Conservation (phyloP, 116 monocot genomes). For the Phalaenopsis hybrid region DNA sequence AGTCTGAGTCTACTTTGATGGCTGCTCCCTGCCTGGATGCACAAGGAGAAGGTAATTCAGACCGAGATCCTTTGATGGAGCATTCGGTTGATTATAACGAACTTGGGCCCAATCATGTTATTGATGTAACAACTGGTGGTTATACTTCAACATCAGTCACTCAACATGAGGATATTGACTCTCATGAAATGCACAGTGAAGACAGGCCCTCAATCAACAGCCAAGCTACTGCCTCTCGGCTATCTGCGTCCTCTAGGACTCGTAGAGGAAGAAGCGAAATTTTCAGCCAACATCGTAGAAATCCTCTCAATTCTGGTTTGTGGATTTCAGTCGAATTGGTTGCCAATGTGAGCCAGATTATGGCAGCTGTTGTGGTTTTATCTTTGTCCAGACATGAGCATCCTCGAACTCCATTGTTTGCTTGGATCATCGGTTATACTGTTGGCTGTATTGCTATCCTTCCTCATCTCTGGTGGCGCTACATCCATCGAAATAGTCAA, state of each 20-base stretch:
- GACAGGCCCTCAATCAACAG: constrained; percentile 7
- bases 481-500: constrained; percentile 24
- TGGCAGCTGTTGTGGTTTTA: constrained; percentile 32
- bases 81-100: constrained; percentile 11
- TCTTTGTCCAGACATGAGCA: constrained; percentile 30
- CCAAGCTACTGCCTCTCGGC: constrained; percentile 15
- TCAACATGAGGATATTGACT: constrained; percentile 8
- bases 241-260: constrained; percentile 32
- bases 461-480: constrained; percentile 46
- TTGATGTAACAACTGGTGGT: constrained; percentile 12
- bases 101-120: constrained; percentile 23
- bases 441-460: constrained; percentile 33
- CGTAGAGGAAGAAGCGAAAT: constrained; percentile 15
- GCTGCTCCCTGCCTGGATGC: background rate
- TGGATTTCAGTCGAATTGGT: constrained; percentile 44
- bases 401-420: constrained; percentile 31
- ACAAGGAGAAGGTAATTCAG: constrained; percentile 11
- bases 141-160: constrained; percentile 13
- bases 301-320: constrained; percentile 40
- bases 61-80: constrained; percentile 23
- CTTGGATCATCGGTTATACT: constrained; percentile 35
- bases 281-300: constrained; percentile 21
- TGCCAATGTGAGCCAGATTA: constrained; percentile 32
- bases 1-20: constrained; percentile 11
- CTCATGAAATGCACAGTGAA: constrained; percentile 13